These are phyloP conservation scores for Musa acuminata DNA, from an alignment of 176 grass and related monocot species.

Conservation along the genomic window DNA sequence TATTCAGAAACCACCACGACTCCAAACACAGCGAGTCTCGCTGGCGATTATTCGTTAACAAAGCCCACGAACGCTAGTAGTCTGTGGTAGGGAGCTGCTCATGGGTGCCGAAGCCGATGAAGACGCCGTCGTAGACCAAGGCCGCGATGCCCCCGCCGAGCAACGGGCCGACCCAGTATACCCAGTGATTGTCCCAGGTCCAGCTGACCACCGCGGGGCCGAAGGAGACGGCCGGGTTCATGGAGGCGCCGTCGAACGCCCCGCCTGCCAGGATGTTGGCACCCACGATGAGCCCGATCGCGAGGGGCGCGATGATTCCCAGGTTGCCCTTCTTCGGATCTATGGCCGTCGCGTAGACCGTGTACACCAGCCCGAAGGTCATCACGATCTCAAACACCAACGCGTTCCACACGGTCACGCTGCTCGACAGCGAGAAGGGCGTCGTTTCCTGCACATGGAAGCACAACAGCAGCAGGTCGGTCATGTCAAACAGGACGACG, in stretches of 20 bases:
- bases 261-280: constrained; percentile 74
- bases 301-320: constrained; percentile 50
- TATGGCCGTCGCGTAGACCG: constrained; percentile 60
- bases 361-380: constrained; percentile 89
- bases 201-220: constrained; percentile 58
- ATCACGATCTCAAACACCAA: constrained; percentile 66
- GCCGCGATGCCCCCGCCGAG: constrained; percentile 57
- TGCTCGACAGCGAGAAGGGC: constrained; percentile 48
- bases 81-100: constrained; percentile 50
- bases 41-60: too few species aligned
- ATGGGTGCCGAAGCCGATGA: constrained; percentile 50
- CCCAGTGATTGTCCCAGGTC: constrained; percentile 60
- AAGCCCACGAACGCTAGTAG: constrained; percentile 17
- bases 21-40: too few species aligned
- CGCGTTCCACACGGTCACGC: constrained; percentile 49
- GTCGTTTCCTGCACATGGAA: constrained; percentile 23
- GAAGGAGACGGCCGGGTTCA: constrained; percentile 78
- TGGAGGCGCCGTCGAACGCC: constrained; percentile 64
- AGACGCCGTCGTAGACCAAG: constrained; percentile 52
- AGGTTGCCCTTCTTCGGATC: constrained; percentile 59
- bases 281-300: constrained; percentile 82
- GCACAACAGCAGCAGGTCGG: neutral
- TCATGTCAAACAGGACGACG: too few species aligned
- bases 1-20: too few species aligned
- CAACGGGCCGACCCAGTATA: constrained; percentile 77